These are phyloP conservation scores for Salvia splendens DNA, from an alignment of 257 asterid genomes.

Conservation along the genomic window DNA sequence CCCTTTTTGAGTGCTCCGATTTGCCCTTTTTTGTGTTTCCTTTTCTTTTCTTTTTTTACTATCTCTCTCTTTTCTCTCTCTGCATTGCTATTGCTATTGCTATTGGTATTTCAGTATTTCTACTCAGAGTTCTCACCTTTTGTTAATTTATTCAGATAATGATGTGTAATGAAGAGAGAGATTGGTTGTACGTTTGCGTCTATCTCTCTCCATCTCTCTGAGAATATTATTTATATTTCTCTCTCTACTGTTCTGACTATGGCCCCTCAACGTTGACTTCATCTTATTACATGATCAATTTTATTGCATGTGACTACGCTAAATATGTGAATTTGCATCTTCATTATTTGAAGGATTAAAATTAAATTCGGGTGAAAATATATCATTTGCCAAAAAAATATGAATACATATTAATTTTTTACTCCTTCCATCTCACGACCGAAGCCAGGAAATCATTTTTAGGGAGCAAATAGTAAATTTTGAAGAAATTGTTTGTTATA, in stretches of 20 bases:
- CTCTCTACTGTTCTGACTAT: constrained; percentile 29
- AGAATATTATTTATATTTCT: background rate
- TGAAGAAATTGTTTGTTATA: too few species aligned
- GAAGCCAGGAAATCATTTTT: too few species aligned
- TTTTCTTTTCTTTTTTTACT: background rate
- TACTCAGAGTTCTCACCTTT: constrained; percentile 40
- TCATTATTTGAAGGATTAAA: background rate
- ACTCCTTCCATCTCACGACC: too few species aligned
- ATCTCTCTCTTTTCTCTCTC: constrained; percentile 27
- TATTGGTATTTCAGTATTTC: constrained; percentile 1
- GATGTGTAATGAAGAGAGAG: background rate
- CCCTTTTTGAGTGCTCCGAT: constrained; percentile 24
- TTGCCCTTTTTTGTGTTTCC: background rate
- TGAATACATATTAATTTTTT: too few species aligned
- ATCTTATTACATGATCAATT: background rate
- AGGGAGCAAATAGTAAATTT: too few species aligned
- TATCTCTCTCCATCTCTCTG: constrained; percentile 34
- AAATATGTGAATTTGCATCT: too few species aligned
- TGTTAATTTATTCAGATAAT: constrained; percentile 12
- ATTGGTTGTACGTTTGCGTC: constrained; percentile 26
- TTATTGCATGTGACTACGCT: background rate
- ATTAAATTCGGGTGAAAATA: too few species aligned
- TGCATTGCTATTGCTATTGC: constrained; percentile 20
- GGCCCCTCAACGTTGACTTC: constrained; percentile 41
- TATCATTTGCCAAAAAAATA: too few species aligned